Evolutionary conservation across 495 filamentous ascomycete genomes (phyloP).

Genomic region (Penicillium herquei): DNA sequence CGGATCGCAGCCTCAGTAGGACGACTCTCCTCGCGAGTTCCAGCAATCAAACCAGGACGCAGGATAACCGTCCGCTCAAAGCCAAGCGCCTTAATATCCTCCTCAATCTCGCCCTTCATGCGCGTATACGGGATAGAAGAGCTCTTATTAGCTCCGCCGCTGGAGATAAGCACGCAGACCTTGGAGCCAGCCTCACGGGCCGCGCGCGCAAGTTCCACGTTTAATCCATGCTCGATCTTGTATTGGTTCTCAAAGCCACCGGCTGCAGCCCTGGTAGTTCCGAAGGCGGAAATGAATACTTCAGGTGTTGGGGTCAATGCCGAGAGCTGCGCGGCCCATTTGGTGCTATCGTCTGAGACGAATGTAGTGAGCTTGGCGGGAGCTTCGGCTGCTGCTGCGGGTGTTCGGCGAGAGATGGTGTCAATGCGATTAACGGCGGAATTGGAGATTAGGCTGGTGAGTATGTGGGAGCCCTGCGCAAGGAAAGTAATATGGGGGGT

Average conservation of each 20-base stretch:
- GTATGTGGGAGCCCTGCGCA: slow-evolving; percentile 47
- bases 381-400: slow-evolving; percentile 25
- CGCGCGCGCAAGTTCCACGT: slow-evolving; percentile 64
- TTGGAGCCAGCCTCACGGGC: slow-evolving; percentile 62
- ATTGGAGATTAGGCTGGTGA: slow-evolving; percentile 43
- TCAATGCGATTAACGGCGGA: slow-evolving; percentile 40
- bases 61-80: slow-evolving; percentile 76
- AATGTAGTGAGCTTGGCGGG: slow-evolving; percentile 44
- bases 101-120: slow-evolving; percentile 82
- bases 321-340: slow-evolving; percentile 57
- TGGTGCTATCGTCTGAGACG: slow-evolving; percentile 43
- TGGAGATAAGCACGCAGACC: slow-evolving; percentile 69
- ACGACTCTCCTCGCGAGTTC: slow-evolving; percentile 59
- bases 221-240: slow-evolving; percentile 74
- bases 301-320: slow-evolving; percentile 54
- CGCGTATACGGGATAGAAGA: slow-evolving; percentile 55
- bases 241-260: slow-evolving; percentile 71
- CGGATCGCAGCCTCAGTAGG: slow-evolving; percentile 45
- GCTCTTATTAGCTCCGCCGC: slow-evolving; percentile 45
- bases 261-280: slow-evolving; percentile 62
- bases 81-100: slow-evolving; percentile 63
- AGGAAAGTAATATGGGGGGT: background rate
- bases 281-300: slow-evolving; percentile 64
- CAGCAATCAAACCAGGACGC: slow-evolving; percentile 73
- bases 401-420: slow-evolving; percentile 47